Base-by-base conservation (phyloP, 805 yeast genomes). In the Candida xiaguanensis region DNA sequence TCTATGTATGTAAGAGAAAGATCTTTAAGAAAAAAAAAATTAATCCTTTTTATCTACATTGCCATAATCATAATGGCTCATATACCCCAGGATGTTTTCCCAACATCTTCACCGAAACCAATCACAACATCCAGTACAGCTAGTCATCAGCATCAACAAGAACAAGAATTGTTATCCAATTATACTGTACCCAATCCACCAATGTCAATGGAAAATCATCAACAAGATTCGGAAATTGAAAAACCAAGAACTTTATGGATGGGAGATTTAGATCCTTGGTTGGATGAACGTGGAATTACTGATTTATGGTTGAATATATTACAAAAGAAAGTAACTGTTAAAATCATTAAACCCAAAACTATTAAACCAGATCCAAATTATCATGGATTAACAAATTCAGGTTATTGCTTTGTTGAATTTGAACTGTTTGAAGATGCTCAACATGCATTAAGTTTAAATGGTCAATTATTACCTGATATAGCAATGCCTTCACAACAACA, bases 251-350 rank as follows among this genome's bases (percentile, higher is more conserved):
- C 95, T 1, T 63, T 85, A 23, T 85, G 95, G 95, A 85, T 85
- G 95, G 95, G 95, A 8, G 93, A 85, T 58, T 65, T 85, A 48
- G 91, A 85, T 53, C 87, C 91, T 1, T 77, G 83, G 77, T 76
- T 83, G 52, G 87, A 82, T 53, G 93, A 84, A 55, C 67, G 63
- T 3, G 77, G 78, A 4, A 65, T 68, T 34, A 58, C 55, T 19
- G 67, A 70, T 36, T 64, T 77, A 33, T 67, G 86, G 58, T 83
- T 89, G 88, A 67, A 67, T 22, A 62, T 74, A 18, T 50, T 79
- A 36, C 71, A 74, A 39, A 77, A 75, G 48, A 55, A 65, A 22
- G 91, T 85, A 19, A 59, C 67, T 20, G 89, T 82, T 20, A 85
- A 84, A 58, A 66, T 85, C 27, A 85, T 85, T 43, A 77, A 77